Conservation (phyloP, 768 basidiomycete genomes). For the Rhizopogon roseolus region DNA sequence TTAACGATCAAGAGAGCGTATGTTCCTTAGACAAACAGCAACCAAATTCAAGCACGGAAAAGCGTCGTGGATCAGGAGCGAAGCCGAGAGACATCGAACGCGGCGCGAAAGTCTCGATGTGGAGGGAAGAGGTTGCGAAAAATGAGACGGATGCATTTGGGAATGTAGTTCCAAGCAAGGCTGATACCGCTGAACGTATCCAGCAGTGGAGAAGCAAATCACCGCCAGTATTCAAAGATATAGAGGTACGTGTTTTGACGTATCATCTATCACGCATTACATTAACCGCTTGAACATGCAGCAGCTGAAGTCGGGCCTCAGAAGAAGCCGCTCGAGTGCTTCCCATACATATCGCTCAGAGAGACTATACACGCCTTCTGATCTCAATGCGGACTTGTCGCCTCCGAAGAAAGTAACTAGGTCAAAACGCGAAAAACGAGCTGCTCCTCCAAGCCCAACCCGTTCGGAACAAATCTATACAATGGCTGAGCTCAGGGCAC, state of each 20-base stretch:
- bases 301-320: conserved; percentile 12
- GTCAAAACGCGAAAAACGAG: conserved; percentile 14
- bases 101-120: conserved; percentile 41
- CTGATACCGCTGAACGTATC: conserved; percentile 9
- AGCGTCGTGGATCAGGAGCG: conserved; percentile 2
- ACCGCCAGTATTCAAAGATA: conserved; percentile 9
- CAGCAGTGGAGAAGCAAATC: conserved; percentile 6
- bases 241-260: conserved; percentile 13
- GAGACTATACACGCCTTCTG: conserved; percentile 15
- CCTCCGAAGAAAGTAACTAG: conserved; percentile 14
- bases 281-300: neutral
- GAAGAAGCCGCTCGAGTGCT: conserved; percentile 13
- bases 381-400: conserved; percentile 10
- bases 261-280: neutral
- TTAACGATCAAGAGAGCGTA: conserved; percentile 20
- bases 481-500: conserved; percentile 27
- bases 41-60: conserved; percentile 12
- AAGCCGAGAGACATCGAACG: conserved; percentile 12
- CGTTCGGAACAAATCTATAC: conserved; percentile 30
- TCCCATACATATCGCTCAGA: conserved; percentile 23
- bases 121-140: conserved; percentile 50
- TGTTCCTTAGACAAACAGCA: conserved; percentile 6
- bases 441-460: conserved; percentile 21
- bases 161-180: conserved; percentile 9
- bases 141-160: conserved; percentile 26